These are phyloP conservation scores for Cutaneotrichosporon daszewskae DNA, from an alignment of 1,284 basidiomycete species.

Conservation along the genomic window DNA sequence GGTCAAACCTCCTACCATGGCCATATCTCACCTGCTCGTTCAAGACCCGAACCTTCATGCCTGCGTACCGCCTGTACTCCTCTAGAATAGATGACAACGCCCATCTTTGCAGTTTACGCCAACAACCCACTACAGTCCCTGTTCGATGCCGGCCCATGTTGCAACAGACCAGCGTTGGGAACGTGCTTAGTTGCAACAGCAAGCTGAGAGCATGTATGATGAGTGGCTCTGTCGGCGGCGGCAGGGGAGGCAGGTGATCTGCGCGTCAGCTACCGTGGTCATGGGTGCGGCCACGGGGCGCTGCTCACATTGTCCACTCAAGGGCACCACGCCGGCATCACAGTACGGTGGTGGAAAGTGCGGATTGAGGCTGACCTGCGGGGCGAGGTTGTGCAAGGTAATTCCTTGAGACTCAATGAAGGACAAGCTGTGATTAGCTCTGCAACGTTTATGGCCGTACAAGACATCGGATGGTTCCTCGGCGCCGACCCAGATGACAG, in stretches of 20 bases:
- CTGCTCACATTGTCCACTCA: constrained; percentile 38
- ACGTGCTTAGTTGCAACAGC: constrained; percentile 50
- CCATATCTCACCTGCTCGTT: constrained; percentile 49
- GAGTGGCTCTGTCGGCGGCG: constrained; percentile 50
- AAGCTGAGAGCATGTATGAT: constrained; percentile 53
- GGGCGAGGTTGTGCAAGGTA: constrained; percentile 39
- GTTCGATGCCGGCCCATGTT: constrained; percentile 53
- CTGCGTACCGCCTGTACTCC: constrained; percentile 53
- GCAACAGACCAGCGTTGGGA: constrained; percentile 53
- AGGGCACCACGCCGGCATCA: constrained; percentile 42
- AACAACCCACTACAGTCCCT: constrained; percentile 52
- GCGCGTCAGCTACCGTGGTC: constrained; percentile 3
- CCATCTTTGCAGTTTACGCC: constrained; percentile 50
- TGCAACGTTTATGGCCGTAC: constrained; percentile 29
- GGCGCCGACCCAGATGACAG: constrained; percentile 54
- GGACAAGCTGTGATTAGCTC: constrained; percentile 28
- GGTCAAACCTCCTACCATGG: background rate
- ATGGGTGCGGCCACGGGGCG: background rate
- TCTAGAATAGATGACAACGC: constrained; percentile 52
- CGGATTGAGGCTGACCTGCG: constrained; percentile 39
- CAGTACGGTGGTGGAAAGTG: constrained; percentile 45
- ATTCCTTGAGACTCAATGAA: constrained; percentile 45
- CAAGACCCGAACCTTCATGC: constrained; percentile 52
- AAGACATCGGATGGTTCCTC: constrained; percentile 52
- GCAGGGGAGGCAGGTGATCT: constrained; percentile 45